phyloP scores from a whole-genome alignment of 2,329 filamentous ascomycete genomes.

The Aspergillus tubingensis region DNA sequence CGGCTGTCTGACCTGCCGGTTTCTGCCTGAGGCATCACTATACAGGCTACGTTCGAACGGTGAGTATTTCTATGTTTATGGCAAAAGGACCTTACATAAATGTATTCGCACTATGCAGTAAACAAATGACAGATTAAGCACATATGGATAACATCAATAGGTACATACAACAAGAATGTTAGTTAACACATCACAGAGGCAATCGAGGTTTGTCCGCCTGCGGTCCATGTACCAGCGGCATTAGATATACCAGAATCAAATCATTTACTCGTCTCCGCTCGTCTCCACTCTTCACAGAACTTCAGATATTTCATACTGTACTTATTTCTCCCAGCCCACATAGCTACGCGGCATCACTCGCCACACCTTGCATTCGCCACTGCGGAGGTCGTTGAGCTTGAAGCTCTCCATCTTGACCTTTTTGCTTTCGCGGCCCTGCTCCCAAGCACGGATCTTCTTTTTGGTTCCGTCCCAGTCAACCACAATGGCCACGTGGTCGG shows the following conservation, averaged over 20 bases:
- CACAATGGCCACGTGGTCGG: conserved; percentile 84
- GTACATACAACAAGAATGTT: conserved; percentile 23
- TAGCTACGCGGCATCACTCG: conserved; percentile 87
- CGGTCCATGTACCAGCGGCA: conserved; percentile 21
- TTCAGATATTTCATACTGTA: not conserved
- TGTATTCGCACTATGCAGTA: not conserved
- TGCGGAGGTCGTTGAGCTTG: conserved; percentile 85
- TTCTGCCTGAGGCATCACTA: conserved; percentile 11
- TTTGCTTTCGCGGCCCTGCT: conserved; percentile 89
- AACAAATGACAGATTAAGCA: not conserved
- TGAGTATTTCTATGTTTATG: no score
- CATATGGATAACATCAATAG: conserved; percentile 17
- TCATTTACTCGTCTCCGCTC: conserved; percentile 24
- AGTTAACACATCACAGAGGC: conserved; percentile 15
- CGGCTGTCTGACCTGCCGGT: conserved; percentile 8
- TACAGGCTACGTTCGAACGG: no score
- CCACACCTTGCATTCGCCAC: conserved; percentile 97
- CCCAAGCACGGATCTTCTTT: conserved; percentile 95
- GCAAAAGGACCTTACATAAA: no score
- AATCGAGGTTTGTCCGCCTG: conserved; percentile 3
- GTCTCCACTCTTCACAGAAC: conserved; percentile 3
- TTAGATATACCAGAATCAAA: conserved; percentile 26
- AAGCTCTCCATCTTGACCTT: conserved; percentile 95
- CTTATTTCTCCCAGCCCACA: conserved; percentile 74
- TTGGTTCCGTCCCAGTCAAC: conserved; percentile 98